Conservation (phyloP, 768 basidiomycete species). For the Leccinum uliginosum region DNA sequence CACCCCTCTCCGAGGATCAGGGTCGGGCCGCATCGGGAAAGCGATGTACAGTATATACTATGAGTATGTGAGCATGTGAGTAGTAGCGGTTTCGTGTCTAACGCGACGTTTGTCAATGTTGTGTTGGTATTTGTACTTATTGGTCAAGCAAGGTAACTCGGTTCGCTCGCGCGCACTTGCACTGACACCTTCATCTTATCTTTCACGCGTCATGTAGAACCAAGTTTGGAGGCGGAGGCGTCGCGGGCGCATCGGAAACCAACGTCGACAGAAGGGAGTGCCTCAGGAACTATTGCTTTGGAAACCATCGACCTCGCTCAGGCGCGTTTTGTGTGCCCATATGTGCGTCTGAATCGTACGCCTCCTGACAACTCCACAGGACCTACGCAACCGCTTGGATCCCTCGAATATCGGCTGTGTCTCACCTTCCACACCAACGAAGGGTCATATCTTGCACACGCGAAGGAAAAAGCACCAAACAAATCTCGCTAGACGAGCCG, state of each 20-base stretch:
- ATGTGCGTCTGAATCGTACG: background rate
- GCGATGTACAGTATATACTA: too few relatives aligned
- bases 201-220: conserved; percentile 53
- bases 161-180: conserved; percentile 31
- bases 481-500: conserved; percentile 93
- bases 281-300: conserved; percentile 86
- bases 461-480: conserved; percentile 99
- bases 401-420: conserved; percentile 96
- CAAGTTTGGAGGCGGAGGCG: conserved; percentile 95
- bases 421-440: conserved; percentile 99
- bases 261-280: conserved; percentile 96
- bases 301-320: conserved; percentile 98
- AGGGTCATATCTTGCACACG: conserved; percentile 97
- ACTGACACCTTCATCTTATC: background rate
- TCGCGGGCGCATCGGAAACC: conserved; percentile 90
- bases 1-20: too few relatives aligned
- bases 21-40: too few relatives aligned
- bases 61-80: too few relatives aligned
- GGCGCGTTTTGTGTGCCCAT: conserved; percentile 41
- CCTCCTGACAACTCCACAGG: conserved; percentile 43
- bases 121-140: too few relatives aligned
- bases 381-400: conserved; percentile 98
- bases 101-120: too few relatives aligned
- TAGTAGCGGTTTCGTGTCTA: too few relatives aligned
- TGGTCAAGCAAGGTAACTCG: too few relatives aligned